A percentile compares a stretch with the other conserved stretches of the same genome.
phyloP scores from a whole-genome alignment of 1,284 basidiomycete genomes.

The Xanthoconium separans region DNA sequence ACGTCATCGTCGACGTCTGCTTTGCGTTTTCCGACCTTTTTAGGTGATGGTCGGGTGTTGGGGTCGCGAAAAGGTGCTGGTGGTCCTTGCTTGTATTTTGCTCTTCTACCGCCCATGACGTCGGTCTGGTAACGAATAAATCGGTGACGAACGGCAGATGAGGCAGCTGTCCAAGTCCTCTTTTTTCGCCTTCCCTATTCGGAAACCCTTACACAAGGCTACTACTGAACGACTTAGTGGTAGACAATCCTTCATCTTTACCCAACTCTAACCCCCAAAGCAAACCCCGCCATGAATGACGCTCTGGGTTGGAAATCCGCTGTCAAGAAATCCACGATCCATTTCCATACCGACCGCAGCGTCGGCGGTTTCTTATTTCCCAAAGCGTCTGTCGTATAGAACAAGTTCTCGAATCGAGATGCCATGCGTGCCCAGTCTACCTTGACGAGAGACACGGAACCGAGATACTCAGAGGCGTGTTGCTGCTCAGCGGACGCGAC shows the following conservation, averaged over 20 bases:
- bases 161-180: neutral
- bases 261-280: constrained; percentile 66
- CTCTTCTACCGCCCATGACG: constrained; percentile 65
- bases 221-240: neutral
- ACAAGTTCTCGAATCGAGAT: constrained; percentile 68
- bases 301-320: constrained; percentile 90
- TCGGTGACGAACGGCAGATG: neutral
- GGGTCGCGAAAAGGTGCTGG: constrained; percentile 62
- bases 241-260: constrained; percentile 37
- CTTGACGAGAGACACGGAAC: constrained; percentile 65
- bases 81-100: constrained; percentile 86
- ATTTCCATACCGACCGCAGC: constrained; percentile 63
- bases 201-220: constrained; percentile 2
- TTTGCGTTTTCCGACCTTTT: constrained; percentile 74
- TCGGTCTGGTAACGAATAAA: neutral
- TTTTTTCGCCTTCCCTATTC: constrained; percentile 28
- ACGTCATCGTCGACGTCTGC: constrained; percentile 54
- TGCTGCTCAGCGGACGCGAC: constrained; percentile 5
- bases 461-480: constrained; percentile 62
- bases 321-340: constrained; percentile 83
- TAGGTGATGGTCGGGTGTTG: constrained; percentile 39
- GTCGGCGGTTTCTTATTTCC: constrained; percentile 60
- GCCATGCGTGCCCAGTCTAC: constrained; percentile 76
- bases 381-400: constrained; percentile 61
- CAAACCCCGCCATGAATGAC: constrained; percentile 71